A percentile compares a stretch with the other conserved stretches of the same genome.
phyloP scores from a whole-genome alignment of 2,329 filamentous ascomycete genomes.

The Chaetomiaceae sp. region DNA sequence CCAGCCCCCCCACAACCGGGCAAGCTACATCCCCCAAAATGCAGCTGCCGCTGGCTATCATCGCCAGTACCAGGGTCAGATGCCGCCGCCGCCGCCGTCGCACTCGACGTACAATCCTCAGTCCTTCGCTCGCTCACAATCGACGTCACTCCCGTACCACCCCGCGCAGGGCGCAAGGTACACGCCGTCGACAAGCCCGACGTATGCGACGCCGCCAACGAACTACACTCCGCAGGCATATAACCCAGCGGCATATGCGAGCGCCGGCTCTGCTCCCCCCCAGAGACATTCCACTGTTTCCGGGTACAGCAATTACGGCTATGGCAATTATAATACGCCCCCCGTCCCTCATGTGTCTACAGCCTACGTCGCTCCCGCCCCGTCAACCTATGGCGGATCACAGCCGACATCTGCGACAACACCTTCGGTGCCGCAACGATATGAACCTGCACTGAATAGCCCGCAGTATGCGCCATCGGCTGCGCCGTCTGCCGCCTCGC shows the following conservation, averaged over 20 bases:
- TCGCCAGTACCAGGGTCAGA: slow-evolving; percentile 46
- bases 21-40: slow-evolving; percentile 36
- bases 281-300: slow-evolving; percentile 51
- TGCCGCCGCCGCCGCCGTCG: slow-evolving; percentile 34
- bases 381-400: slow-evolving; percentile 32
- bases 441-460: slow-evolving; percentile 40
- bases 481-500: slow-evolving; percentile 22
- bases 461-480: slow-evolving; percentile 32
- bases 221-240: slow-evolving; percentile 52
- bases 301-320: slow-evolving; percentile 44
- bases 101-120: slow-evolving; percentile 66
- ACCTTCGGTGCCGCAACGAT: slow-evolving; percentile 34
- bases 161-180: slow-evolving; percentile 40
- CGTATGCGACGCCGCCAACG: slow-evolving; percentile 34
- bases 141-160: slow-evolving; percentile 48
- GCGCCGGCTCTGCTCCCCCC: slow-evolving; percentile 36
- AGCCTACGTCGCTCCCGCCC: slow-evolving; percentile 37
- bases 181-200: slow-evolving; percentile 36
- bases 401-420: slow-evolving; percentile 31
- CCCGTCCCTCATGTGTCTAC: slow-evolving; percentile 36
- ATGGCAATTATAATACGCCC: slow-evolving; percentile 34
- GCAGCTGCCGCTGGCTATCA: slow-evolving; percentile 49
- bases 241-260: slow-evolving; percentile 57
- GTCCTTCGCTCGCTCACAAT: slow-evolving; percentile 54
- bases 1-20: slow-evolving; percentile 22